Percentiles rank a stretch among this genome's conserved stretches.
Evolutionary conservation across 2,329 filamentous ascomycete genomes (phyloP).

Genomic region (Trematosphaeria pertusa): DNA sequence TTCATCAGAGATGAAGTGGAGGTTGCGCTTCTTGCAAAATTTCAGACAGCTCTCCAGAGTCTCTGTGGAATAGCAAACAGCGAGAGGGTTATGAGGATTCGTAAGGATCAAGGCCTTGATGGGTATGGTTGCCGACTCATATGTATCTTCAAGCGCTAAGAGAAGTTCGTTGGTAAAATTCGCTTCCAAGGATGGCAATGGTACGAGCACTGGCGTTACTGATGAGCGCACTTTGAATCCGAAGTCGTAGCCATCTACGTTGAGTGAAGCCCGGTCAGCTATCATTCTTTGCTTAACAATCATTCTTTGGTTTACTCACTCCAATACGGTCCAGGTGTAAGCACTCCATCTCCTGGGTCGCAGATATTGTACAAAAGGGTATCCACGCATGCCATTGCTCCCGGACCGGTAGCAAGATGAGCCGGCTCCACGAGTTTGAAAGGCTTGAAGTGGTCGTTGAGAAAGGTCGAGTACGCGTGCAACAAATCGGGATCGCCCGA

Average conservation of each 20-base stretch:
- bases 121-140: conserved; percentile 14
- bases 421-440: conserved; percentile 19
- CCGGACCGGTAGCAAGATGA: conserved; percentile 28
- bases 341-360: conserved; percentile 41
- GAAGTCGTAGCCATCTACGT: conserved; percentile 24
- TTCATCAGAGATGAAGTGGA: conserved; percentile 48
- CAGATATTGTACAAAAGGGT: conserved; percentile 43
- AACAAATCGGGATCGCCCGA: conserved; percentile 27
- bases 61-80: conserved; percentile 31
- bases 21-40: conserved; percentile 35
- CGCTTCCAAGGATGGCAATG: conserved; percentile 15
- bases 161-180: conserved; percentile 21
- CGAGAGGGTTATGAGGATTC: conserved; percentile 55
- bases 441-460: conserved; percentile 39
- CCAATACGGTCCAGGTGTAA: conserved; percentile 42
- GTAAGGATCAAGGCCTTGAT: conserved; percentile 50
- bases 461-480: conserved; percentile 20
- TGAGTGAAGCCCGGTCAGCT: conserved; percentile 6
- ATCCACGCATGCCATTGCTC: conserved; percentile 27
- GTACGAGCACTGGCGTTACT: conserved; percentile 23
- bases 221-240: conserved; percentile 16
- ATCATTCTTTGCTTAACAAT: background rate
- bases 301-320: conserved; percentile 21
- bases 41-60: conserved; percentile 29
- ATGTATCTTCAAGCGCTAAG: conserved; percentile 16